A percentile compares a stretch with the other conserved stretches of the same genome.
Conservation (phyloP, 257 asterid species). For the Coffea canephora region DNA sequence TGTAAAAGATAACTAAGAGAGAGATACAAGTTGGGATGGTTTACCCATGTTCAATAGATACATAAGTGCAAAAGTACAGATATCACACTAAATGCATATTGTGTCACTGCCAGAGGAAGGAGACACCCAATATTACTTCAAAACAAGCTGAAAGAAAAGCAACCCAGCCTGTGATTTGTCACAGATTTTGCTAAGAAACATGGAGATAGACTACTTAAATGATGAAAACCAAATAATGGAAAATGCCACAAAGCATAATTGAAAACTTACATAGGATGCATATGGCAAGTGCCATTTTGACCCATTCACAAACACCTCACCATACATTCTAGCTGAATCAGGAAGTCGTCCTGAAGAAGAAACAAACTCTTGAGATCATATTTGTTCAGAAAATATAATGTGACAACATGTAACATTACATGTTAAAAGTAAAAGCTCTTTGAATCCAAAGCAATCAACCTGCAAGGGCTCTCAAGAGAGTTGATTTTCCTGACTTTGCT, state of each 20-base stretch:
- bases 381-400: background rate
- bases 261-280: conserved; percentile 78
- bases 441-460: conserved; percentile 43
- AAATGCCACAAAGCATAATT: conserved; percentile 16
- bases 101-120: background rate
- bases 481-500: conserved; percentile 98
- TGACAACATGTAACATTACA: background rate
- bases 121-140: background rate
- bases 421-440: background rate
- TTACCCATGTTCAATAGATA: background rate
- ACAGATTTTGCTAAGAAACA: background rate
- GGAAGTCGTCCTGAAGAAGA: conserved; percentile 74
- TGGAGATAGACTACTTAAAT: background rate
- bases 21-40: too few species aligned
- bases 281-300: conserved; percentile 65
- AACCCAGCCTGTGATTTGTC: background rate
- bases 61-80: background rate
- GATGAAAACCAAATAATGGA: background rate
- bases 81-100: too few species aligned
- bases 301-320: conserved; percentile 91
- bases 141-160: background rate
- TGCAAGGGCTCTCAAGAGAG: conserved; percentile 91
- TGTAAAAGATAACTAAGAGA: too few species aligned
- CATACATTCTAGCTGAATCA: conserved; percentile 74
- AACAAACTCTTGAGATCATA: conserved; percentile 3